Conservation (phyloP, 2,329 filamentous ascomycete species). For the Phyllosticta citriasiana region DNA sequence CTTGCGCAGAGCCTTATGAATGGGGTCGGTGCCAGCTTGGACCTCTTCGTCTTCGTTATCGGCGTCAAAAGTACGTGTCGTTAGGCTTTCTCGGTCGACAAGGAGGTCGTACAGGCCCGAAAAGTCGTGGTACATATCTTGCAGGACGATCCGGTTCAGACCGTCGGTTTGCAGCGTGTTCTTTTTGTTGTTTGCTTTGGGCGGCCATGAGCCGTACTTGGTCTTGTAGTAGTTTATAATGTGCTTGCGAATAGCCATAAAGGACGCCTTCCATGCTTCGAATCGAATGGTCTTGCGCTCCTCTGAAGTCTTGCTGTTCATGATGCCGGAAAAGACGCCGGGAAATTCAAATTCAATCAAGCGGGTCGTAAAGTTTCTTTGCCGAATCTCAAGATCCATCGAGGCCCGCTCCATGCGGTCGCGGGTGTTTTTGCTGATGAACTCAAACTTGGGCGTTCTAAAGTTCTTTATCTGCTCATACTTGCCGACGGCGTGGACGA, state of each 20-base stretch:
- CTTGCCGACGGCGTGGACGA: slow-evolving; percentile 83
- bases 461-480: slow-evolving; percentile 62
- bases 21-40: slow-evolving; percentile 45
- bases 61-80: slow-evolving; percentile 62
- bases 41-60: slow-evolving; percentile 50
- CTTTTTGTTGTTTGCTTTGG: slow-evolving; percentile 85
- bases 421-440: slow-evolving; percentile 61
- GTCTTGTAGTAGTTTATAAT: slow-evolving; percentile 59
- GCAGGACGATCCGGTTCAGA: slow-evolving; percentile 73
- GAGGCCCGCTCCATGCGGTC: slow-evolving; percentile 75
- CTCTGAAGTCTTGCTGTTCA: slow-evolving; percentile 66
- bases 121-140: slow-evolving; percentile 76
- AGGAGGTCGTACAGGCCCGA: slow-evolving; percentile 80
- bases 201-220: slow-evolving; percentile 71
- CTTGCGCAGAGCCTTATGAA: slow-evolving; percentile 58
- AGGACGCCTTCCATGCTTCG: slow-evolving; percentile 71
- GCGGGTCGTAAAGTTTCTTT: slow-evolving; percentile 59
- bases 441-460: slow-evolving; percentile 56
- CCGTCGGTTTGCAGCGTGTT: slow-evolving; percentile 79
- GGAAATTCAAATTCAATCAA: slow-evolving; percentile 89
- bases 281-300: slow-evolving; percentile 74
- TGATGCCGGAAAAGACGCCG: slow-evolving; percentile 76
- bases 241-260: slow-evolving; percentile 64
- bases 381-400: slow-evolving; percentile 65
- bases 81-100: slow-evolving; percentile 69